Conservation (phyloP, 345 rosid genomes). For the Raphanus sativus region DNA sequence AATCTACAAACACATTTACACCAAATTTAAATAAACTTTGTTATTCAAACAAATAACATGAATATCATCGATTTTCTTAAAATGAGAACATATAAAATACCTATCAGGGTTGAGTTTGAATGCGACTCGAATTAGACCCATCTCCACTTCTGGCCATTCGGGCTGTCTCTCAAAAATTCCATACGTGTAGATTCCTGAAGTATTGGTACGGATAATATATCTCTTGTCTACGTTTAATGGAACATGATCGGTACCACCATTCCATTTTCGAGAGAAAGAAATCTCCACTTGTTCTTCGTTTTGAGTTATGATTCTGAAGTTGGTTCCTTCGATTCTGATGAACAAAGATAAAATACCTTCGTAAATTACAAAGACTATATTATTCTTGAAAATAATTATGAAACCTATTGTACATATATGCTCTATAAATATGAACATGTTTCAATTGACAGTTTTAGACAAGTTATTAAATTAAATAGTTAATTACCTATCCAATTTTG, state of each 20-base stretch:
- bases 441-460: constrained; percentile 15
- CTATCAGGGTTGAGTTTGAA: constrained; percentile 80
- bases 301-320: constrained; percentile 46
- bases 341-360: not conserved
- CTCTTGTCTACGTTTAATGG: constrained; percentile 67
- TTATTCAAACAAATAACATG: not conserved
- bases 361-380: not conserved
- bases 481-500: constrained; percentile 29
- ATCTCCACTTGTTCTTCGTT: constrained; percentile 62
- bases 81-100: constrained; percentile 29
- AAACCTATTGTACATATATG: constrained; percentile 1
- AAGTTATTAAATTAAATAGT: not conserved
- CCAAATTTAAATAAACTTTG: not conserved
- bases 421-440: constrained; percentile 6
- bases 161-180: constrained; percentile 69
- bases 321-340: constrained; percentile 54
- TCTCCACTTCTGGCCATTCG: constrained; percentile 75
- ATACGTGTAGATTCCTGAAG: constrained; percentile 77
- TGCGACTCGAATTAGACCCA: constrained; percentile 64
- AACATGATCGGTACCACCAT: constrained; percentile 39
- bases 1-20: constrained; percentile 45
- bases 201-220: constrained; percentile 60
- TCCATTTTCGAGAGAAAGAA: constrained; percentile 57
- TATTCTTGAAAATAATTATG: not conserved
- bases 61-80: not conserved